Evolutionary conservation across 1,284 basidiomycete species (phyloP).

Genomic region (Gymnopus androsaceus): DNA sequence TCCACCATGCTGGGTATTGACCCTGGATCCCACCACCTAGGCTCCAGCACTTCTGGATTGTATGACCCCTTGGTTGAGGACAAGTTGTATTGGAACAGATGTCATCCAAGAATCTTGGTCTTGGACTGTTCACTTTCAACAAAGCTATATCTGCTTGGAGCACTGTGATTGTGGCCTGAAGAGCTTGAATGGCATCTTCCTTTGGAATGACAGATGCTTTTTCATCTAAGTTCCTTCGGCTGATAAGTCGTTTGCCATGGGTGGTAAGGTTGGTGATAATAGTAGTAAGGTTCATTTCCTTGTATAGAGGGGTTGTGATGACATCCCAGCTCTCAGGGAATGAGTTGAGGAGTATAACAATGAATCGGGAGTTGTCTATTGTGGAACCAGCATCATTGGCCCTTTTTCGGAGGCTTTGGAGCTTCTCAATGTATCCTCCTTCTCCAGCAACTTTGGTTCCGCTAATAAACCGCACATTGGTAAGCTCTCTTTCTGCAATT

Average conservation of each 20-base stretch:
- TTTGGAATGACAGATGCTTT: too few species aligned
- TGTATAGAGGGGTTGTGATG: background rate
- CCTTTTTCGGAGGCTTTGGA: background rate
- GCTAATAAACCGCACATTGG: too few species aligned
- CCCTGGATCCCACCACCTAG: conserved; percentile 20
- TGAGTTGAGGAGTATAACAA: conserved; percentile 3
- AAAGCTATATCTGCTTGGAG: background rate
- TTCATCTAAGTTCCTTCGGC: background rate
- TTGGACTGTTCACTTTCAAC: background rate
- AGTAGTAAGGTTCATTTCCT: background rate
- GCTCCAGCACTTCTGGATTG: conserved; percentile 17
- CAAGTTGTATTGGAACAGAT: conserved; percentile 7
- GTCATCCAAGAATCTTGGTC: conserved; percentile 4
- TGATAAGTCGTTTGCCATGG: background rate
- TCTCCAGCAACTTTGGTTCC: conserved; percentile 9
- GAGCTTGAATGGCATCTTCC: background rate
- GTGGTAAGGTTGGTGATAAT: background rate
- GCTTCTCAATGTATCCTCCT: conserved; percentile 7
- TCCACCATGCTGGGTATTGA: conserved; percentile 22
- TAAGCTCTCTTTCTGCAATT: too few species aligned
- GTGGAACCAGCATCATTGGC: conserved; percentile 1
- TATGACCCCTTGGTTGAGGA: conserved; percentile 4
- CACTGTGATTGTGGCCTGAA: background rate
- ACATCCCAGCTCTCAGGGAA: conserved; percentile 5
- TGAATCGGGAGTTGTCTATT: background rate